These are phyloP conservation scores for Hypocreales sp. DNA, from an alignment of 2,329 filamentous ascomycete species.

Conservation along the genomic window DNA sequence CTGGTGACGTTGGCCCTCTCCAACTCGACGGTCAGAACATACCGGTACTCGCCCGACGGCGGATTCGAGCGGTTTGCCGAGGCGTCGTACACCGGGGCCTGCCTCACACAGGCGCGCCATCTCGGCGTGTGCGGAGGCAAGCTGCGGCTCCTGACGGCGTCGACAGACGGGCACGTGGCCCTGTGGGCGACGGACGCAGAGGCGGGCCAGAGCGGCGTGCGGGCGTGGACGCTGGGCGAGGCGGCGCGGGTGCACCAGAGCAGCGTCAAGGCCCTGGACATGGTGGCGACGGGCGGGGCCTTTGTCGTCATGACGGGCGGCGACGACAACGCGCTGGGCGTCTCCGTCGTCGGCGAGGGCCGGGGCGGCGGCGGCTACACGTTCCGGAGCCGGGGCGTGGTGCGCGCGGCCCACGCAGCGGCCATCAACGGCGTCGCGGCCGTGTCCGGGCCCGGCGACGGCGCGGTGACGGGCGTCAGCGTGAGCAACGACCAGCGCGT, in stretches of 20 bases:
- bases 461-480: conserved; percentile 18
- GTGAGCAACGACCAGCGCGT: conserved; percentile 47
- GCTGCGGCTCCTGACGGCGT: conserved; percentile 45
- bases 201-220: conserved; percentile 1
- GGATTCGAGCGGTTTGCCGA: conserved; percentile 34
- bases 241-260: conserved; percentile 55
- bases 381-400: conserved; percentile 10
- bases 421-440: conserved; percentile 47
- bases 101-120: conserved; percentile 51
- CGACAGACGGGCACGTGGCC: conserved; percentile 63
- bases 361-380: conserved; percentile 7
- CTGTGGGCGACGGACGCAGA: conserved; percentile 13
- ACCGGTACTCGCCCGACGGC: conserved; percentile 25
- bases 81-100: conserved; percentile 54
- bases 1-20: conserved; percentile 63
- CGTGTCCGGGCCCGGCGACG: conserved; percentile 7
- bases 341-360: conserved; percentile 23
- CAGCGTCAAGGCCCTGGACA: conserved; percentile 53
- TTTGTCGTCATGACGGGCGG: conserved; percentile 58
- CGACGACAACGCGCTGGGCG: conserved; percentile 69
- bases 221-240: conserved; percentile 12
- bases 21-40: conserved; percentile 61
- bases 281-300: conserved; percentile 16
- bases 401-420: conserved; percentile 48
- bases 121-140: conserved; percentile 14